These are phyloP conservation scores for Phytophthora palmivora DNA, from an alignment of 352 stramenopile species.

Conservation along the genomic window DNA sequence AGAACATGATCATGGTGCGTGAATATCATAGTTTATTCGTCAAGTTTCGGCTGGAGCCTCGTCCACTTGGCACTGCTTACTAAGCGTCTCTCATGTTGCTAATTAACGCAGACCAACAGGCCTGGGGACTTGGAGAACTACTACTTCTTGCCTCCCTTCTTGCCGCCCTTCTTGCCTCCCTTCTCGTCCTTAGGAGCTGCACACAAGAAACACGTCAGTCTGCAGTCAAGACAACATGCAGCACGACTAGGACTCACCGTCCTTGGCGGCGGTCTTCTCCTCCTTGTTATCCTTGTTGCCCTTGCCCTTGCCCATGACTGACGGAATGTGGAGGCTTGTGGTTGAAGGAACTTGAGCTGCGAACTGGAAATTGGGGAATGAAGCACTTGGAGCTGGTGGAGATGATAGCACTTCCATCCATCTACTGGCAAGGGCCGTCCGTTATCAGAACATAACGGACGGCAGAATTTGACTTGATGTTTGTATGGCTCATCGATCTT, in stretches of 20 bases:
- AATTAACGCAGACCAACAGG: slow-evolving; percentile 7
- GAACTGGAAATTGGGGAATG: slow-evolving; percentile 29
- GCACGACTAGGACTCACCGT: slow-evolving; percentile 25
- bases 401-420: background rate
- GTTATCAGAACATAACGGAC: slow-evolving; percentile 8
- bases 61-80: slow-evolving; percentile 11
- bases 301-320: slow-evolving; percentile 43
- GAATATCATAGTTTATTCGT: slow-evolving; percentile 27
- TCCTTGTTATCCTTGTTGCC: slow-evolving; percentile 44
- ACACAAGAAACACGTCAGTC: slow-evolving; percentile 9
- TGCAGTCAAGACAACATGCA: background rate
- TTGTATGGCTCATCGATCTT: slow-evolving; percentile 25
- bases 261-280: slow-evolving; percentile 50
- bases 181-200: slow-evolving; percentile 43
- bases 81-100: slow-evolving; percentile 12
- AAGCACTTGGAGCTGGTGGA: background rate
- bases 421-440: slow-evolving; percentile 2
- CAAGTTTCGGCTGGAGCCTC: slow-evolving; percentile 14
- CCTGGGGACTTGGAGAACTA: background rate
- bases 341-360: slow-evolving; percentile 22
- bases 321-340: slow-evolving; percentile 1
- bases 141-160: slow-evolving; percentile 73
- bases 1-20: background rate
- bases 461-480: slow-evolving; percentile 11
- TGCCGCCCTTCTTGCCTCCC: slow-evolving; percentile 47